Conservation (phyloP, 1,139 yeast species). For the Kodamaea arcana region DNA sequence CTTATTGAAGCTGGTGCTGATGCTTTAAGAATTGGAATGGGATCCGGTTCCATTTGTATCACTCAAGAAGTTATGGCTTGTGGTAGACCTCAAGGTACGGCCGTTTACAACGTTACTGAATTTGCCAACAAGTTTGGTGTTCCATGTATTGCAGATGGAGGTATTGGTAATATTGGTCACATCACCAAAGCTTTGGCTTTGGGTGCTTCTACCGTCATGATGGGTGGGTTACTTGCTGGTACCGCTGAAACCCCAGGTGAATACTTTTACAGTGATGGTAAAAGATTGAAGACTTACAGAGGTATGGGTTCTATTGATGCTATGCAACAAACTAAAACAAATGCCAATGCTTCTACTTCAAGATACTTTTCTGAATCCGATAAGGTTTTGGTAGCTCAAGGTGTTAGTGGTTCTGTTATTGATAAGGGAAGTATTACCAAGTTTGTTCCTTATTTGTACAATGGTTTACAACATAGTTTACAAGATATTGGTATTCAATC, state of each 20-base stretch:
- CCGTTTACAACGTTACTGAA: conserved; percentile 83
- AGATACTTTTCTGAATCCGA: conserved; percentile 97
- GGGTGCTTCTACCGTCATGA: conserved; percentile 98
- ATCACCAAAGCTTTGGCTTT: conserved; percentile 93
- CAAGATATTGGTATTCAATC: conserved; percentile 93
- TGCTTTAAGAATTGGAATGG: conserved; percentile 99
- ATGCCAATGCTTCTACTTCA: conserved; percentile 95
- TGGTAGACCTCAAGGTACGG: conserved; percentile 99
- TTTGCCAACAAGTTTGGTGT: conserved; percentile 88
- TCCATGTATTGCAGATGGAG: conserved; percentile 99
- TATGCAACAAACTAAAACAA: conserved; percentile 86
- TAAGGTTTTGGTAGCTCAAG: conserved; percentile 96
- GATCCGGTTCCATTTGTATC: conserved; percentile 97
- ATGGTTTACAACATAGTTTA: conserved; percentile 97
- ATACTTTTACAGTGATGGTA: conserved; percentile 95
- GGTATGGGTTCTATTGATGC: conserved; percentile 99
- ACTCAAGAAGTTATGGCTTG: conserved; percentile 99
- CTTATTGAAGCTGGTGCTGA: conserved; percentile 96
- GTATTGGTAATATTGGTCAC: conserved; percentile 98
- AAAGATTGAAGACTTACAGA: conserved; percentile 94
- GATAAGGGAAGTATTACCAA: conserved; percentile 95
- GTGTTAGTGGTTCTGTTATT: conserved; percentile 95
- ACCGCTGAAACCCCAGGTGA: conserved; percentile 98
- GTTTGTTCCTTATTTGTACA: conserved; percentile 88
- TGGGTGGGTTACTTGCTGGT: conserved; percentile 99